Percentiles rank a stretch among this genome's conserved stretches.
Conservation (phyloP, 768 basidiomycete species). For the Suillus fuscotomentosus region DNA sequence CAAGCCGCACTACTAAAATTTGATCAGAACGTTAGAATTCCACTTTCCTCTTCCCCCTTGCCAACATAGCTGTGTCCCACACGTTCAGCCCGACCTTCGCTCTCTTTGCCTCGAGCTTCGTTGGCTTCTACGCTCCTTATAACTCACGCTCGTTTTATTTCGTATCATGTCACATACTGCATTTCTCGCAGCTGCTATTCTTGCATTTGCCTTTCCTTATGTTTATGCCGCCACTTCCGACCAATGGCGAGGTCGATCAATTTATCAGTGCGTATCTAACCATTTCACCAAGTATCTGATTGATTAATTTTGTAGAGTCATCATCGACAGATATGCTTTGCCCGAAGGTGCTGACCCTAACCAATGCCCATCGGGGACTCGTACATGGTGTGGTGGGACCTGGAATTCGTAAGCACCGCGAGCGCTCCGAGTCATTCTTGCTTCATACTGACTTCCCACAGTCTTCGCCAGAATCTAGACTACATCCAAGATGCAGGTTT, state of each 20-base stretch:
- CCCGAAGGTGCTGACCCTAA: conserved; percentile 49
- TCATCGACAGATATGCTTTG: conserved; percentile 77
- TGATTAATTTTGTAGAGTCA: conserved; percentile 40
- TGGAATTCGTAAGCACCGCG: conserved; percentile 55
- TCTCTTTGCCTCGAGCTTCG: too few relatives aligned
- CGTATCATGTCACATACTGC: conserved; percentile 5
- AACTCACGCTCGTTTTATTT: conserved; percentile 14
- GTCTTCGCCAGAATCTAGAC: conserved; percentile 73
- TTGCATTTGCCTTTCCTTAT: conserved; percentile 25
- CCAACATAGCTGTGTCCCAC: neutral
- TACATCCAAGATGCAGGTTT: conserved; percentile 84
- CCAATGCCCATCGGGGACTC: conserved; percentile 55
- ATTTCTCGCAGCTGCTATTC: conserved; percentile 20
- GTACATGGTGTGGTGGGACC: conserved; percentile 86
- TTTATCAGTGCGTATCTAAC: conserved; percentile 61
- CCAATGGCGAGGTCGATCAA: conserved; percentile 73
- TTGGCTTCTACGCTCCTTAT: neutral
- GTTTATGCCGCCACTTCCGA: conserved; percentile 62
- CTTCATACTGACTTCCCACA: conserved; percentile 18
- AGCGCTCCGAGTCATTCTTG: neutral
- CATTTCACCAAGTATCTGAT: neutral
- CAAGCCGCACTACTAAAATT: neutral
- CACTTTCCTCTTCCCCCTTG: neutral
- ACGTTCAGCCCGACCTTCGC: neutral
- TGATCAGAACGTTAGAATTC: neutral